phyloP scores from a whole-genome alignment of 2,329 filamentous ascomycete genomes.

The Neoascochyta sp. region DNA sequence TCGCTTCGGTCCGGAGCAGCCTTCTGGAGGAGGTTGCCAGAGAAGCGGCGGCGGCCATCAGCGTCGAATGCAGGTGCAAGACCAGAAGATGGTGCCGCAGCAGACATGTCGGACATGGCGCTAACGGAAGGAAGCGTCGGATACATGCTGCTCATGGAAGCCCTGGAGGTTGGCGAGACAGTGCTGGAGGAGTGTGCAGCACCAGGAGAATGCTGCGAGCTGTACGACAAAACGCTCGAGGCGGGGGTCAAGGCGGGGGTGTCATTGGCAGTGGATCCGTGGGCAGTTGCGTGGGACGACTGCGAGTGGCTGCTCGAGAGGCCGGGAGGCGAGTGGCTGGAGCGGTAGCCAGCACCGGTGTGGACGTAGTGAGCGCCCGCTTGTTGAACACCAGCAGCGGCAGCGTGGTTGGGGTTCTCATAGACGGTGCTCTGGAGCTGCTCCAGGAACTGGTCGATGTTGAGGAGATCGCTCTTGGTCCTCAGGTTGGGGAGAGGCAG shows the following conservation, averaged over 20 bases:
- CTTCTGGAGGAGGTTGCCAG: conserved; percentile 57
- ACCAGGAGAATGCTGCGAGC: conserved; percentile 71
- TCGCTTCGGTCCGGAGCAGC: conserved; percentile 35
- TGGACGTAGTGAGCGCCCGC: conserved; percentile 65
- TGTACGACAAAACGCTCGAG: conserved; percentile 71
- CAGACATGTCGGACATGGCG: conserved; percentile 58
- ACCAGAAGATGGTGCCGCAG: conserved; percentile 64
- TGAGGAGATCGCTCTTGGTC: conserved; percentile 88
- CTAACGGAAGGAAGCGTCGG: conserved; percentile 70
- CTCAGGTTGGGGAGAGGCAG: conserved; percentile 84
- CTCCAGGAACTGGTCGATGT: conserved; percentile 91
- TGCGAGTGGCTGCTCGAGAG: conserved; percentile 34
- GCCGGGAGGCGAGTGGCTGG: conserved; percentile 56
- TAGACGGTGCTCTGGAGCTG: conserved; percentile 96
- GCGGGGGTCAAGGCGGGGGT: conserved; percentile 75
- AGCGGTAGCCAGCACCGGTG: conserved; percentile 50
- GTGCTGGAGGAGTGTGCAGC: conserved; percentile 60
- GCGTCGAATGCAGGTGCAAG: conserved; percentile 62
- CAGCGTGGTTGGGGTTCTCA: conserved; percentile 80
- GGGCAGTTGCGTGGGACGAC: conserved; percentile 53
- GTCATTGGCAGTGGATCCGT: conserved; percentile 47
- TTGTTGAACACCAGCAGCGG: conserved; percentile 72
- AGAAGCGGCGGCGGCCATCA: conserved; percentile 59
- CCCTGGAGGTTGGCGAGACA: conserved; percentile 62
- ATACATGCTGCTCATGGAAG: conserved; percentile 61